These are phyloP conservation scores for Penicillium sp. DNA, from an alignment of 2,329 filamentous ascomycete species.

Conservation along the genomic window DNA sequence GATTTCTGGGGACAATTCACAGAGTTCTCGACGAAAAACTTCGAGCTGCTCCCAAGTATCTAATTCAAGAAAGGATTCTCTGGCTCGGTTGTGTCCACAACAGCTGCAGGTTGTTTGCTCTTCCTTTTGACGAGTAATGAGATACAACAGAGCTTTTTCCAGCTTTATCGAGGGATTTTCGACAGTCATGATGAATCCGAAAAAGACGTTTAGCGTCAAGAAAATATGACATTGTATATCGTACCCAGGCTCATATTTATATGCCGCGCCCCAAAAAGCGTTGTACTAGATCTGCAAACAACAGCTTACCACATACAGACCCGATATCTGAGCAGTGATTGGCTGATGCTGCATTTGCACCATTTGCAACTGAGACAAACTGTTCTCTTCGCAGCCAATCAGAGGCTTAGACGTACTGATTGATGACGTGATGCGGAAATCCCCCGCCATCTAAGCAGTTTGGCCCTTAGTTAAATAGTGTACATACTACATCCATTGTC, in stretches of 20 bases:
- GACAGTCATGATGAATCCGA: not conserved
- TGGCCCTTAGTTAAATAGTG: no score
- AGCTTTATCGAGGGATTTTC: not conserved
- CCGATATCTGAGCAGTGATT: not conserved
- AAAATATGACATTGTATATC: no score
- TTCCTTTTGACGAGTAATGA: not conserved
- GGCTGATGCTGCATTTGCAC: conserved; percentile 1
- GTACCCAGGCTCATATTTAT: not conserved
- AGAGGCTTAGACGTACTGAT: not conserved
- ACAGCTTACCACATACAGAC: not conserved
- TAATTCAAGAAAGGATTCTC: not conserved
- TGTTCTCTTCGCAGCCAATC: not conserved
- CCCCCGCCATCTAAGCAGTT: no score
- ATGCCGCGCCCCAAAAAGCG: not conserved
- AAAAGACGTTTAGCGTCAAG: not conserved
- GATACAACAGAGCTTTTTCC: conserved; percentile 3
- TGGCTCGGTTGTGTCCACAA: not conserved
- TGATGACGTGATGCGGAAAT: not conserved
- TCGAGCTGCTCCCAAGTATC: conserved; percentile 24
- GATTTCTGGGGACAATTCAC: conserved; percentile 9
- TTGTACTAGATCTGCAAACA: conserved; percentile 2
- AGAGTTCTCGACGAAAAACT: conserved; percentile 13
- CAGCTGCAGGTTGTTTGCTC: not conserved
- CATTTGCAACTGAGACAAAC: conserved; percentile 10
- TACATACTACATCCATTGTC: no score